These are phyloP conservation scores for Aspergillus bridgeri DNA, from an alignment of 495 filamentous ascomycete species.

Conservation along the genomic window DNA sequence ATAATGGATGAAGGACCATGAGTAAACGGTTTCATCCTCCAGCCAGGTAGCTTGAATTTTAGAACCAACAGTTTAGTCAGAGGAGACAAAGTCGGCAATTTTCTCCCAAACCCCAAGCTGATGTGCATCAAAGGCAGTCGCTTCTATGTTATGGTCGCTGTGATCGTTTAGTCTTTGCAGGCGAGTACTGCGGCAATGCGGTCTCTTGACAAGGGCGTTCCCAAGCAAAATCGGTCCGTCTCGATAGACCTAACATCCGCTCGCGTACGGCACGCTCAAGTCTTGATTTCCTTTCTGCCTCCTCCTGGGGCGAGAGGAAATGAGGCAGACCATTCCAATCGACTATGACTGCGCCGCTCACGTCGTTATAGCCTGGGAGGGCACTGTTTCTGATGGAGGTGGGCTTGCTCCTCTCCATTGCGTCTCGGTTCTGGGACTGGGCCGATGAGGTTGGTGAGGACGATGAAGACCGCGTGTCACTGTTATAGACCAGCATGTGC, in stretches of 20 bases:
- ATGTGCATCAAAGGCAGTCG: not conserved
- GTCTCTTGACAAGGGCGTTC: slow-evolving; percentile 7
- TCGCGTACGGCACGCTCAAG: slow-evolving; percentile 26
- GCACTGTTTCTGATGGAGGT: slow-evolving; percentile 1
- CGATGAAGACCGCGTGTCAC: not conserved
- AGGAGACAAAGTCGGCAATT: not conserved
- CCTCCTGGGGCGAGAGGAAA: slow-evolving; percentile 30
- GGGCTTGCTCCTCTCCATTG: slow-evolving; percentile 1
- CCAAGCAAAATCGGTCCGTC: slow-evolving; percentile 25
- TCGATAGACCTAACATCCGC: slow-evolving; percentile 29
- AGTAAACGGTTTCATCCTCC: not conserved
- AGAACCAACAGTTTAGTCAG: not conserved
- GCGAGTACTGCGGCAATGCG: slow-evolving; percentile 22
- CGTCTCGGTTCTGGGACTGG: not conserved
- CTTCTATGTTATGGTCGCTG: not conserved
- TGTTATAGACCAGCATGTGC: not conserved
- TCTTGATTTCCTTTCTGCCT: slow-evolving; percentile 16
- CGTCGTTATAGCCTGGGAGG: slow-evolving; percentile 28
- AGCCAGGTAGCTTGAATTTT: not conserved
- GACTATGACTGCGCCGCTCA: slow-evolving; percentile 30
- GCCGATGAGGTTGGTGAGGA: not conserved
- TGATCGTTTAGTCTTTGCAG: slow-evolving; percentile 10
- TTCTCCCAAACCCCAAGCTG: not conserved
- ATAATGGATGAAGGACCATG: not conserved
- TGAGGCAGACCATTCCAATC: slow-evolving; percentile 24